Percentiles rank a stretch among this genome's conserved stretches.
Conservation (phyloP, 441 rosid genomes). For the Eutrema salsugineum region DNA sequence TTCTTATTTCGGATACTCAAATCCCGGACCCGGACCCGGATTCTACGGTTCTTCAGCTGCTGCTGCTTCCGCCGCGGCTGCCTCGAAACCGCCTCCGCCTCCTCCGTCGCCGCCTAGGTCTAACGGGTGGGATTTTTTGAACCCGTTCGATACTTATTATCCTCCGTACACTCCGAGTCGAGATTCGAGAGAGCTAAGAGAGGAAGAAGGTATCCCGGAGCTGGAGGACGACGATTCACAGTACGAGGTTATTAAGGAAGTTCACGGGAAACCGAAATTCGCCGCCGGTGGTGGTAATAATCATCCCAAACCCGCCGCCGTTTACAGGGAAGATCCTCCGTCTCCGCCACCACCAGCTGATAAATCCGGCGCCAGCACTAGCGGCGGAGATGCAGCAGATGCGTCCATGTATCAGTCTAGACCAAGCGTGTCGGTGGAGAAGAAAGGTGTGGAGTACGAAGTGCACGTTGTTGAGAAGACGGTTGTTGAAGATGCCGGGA, state of each 20-base stretch:
- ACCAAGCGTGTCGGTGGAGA: conserved; percentile 45
- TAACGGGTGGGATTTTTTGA: conserved; percentile 80
- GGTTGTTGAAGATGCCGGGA: conserved; percentile 44
- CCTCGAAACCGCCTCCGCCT: conserved; percentile 62
- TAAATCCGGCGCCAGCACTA: conserved; percentile 23
- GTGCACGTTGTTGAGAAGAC: conserved; percentile 37
- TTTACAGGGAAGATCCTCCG: conserved; percentile 19
- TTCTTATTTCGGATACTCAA: conserved; percentile 30
- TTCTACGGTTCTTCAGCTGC: conserved; percentile 30
- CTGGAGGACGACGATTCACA: conserved; percentile 74
- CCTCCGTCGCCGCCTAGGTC: conserved; percentile 78
- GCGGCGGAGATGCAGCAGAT: conserved; percentile 20
- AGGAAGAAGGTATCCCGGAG: conserved; percentile 94
- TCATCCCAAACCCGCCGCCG: conserved; percentile 21
- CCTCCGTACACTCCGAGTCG: conserved; percentile 52
- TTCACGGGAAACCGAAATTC: conserved; percentile 49
- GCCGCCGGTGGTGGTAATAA: conserved; percentile 31
- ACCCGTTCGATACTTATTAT: conserved; percentile 50
- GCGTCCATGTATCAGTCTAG: conserved; percentile 57
- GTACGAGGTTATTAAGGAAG: conserved; percentile 74
- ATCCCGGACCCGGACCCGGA: conserved; percentile 31
- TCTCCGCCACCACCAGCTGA: conserved; percentile 30
- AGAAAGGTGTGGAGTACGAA: conserved; percentile 29
- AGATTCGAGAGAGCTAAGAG: conserved; percentile 78
- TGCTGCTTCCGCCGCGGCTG: conserved; percentile 25